These are phyloP conservation scores for Leucosporidium yakuticum DNA, from an alignment of 768 basidiomycete species.

Conservation along the genomic window DNA sequence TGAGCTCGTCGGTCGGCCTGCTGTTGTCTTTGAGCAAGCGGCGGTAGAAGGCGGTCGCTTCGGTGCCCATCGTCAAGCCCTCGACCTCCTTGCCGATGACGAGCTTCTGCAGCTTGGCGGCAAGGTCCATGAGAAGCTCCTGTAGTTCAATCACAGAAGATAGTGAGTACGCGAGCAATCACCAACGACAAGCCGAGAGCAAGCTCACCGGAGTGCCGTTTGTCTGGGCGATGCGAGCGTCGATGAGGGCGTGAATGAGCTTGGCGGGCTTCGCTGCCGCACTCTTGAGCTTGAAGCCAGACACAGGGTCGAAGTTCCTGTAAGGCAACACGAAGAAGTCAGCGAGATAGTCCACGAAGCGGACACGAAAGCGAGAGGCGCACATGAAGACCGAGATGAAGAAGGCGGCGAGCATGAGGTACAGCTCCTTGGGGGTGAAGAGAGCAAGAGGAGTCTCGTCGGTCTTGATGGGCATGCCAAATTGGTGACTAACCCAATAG, in stretches of 20 bases:
- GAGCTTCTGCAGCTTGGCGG: conserved; percentile 13
- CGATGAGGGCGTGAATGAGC: background rate
- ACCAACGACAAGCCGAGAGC: too few species aligned
- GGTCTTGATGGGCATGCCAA: background rate
- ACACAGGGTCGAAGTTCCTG: background rate
- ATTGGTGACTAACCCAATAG: background rate
- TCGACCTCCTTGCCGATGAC: background rate
- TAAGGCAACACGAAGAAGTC: background rate
- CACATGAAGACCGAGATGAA: conserved; percentile 17
- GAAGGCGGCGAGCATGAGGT: conserved; percentile 17
- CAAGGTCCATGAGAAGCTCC: conserved; percentile 7
- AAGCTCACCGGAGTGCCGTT: background rate
- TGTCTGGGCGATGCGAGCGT: background rate
- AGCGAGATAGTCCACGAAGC: background rate
- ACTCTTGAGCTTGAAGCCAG: background rate
- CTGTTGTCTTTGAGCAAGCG: background rate
- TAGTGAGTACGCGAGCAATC: too few species aligned
- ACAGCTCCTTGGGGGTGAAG: conserved; percentile 10
- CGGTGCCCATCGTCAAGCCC: background rate
- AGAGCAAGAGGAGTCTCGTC: conserved; percentile 1
- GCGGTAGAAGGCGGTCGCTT: background rate
- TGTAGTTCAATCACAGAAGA: too few species aligned
- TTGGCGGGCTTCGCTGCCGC: background rate
- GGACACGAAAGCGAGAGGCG: background rate
- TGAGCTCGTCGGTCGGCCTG: background rate